phyloP scores from a whole-genome alignment of 768 basidiomycete species.

The Leucogyrophana mollusca region DNA sequence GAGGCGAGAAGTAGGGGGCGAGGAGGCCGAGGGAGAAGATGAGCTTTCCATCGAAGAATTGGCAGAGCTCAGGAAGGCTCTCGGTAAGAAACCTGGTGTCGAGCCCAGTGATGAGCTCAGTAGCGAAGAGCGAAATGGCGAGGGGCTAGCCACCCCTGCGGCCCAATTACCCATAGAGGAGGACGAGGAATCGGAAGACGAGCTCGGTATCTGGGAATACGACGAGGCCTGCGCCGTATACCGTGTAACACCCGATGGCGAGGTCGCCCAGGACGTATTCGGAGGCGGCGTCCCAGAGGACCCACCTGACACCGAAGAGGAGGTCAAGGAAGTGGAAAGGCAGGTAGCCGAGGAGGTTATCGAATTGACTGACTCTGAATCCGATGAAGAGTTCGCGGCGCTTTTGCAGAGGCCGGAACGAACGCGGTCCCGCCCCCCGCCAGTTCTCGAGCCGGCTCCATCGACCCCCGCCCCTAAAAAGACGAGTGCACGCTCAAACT shows the following conservation, averaged over 20 bases:
- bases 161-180: slow-evolving; percentile 3
- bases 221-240: slow-evolving; percentile 43
- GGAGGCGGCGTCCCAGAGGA: too few relatives aligned
- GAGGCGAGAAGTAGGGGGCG: slow-evolving; percentile 41
- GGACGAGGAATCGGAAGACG: slow-evolving; percentile 46
- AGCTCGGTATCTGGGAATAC: slow-evolving; percentile 40
- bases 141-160: not conserved
- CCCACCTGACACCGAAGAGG: slow-evolving; percentile 13
- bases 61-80: slow-evolving; percentile 12
- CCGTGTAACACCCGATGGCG: slow-evolving; percentile 15
- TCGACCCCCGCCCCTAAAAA: too few relatives aligned
- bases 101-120: slow-evolving; percentile 7
- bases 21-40: slow-evolving; percentile 25
- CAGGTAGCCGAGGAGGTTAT: slow-evolving; percentile 14
- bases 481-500: too few relatives aligned
- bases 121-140: slow-evolving; percentile 13
- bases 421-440: slow-evolving; percentile 2
- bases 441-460: too few relatives aligned
- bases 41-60: slow-evolving; percentile 18
- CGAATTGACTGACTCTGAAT: slow-evolving; percentile 23
- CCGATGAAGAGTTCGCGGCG: slow-evolving; percentile 27
- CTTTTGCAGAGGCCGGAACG: slow-evolving; percentile 23
- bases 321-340: slow-evolving; percentile 9
- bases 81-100: slow-evolving; percentile 11
- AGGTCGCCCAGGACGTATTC: not conserved